These are phyloP conservation scores for Coniosporium apollinis DNA, from an alignment of 495 filamentous ascomycete species.

Conservation along the genomic window DNA sequence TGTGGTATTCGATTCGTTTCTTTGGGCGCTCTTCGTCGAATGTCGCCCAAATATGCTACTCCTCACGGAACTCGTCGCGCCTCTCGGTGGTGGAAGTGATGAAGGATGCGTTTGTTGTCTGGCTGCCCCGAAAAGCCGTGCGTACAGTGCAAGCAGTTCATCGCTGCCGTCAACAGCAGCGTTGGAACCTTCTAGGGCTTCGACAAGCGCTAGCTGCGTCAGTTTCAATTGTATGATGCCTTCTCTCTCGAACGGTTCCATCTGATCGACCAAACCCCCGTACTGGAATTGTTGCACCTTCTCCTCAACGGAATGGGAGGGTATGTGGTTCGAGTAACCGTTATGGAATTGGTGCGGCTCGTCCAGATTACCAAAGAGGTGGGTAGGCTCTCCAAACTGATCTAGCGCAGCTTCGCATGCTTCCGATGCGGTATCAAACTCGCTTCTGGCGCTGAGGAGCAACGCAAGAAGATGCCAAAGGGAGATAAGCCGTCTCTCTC, in stretches of 20 bases:
- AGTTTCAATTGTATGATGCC: slow-evolving; percentile 80
- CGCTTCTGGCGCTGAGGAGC: slow-evolving; percentile 69
- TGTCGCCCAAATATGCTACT: slow-evolving; percentile 57
- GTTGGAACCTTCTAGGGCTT: slow-evolving; percentile 64
- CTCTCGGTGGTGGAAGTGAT: slow-evolving; percentile 41
- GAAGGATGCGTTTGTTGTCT: no score
- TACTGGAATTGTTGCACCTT: background rate
- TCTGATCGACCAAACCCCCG: slow-evolving; percentile 46
- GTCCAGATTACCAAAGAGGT: slow-evolving; percentile 18
- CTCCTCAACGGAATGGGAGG: slow-evolving; percentile 3
- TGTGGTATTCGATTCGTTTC: no score
- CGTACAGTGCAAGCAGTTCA: slow-evolving; percentile 68
- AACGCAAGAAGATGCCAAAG: slow-evolving; percentile 79
- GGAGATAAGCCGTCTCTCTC: slow-evolving; percentile 43
- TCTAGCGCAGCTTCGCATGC: slow-evolving; percentile 84
- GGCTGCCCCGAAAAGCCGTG: slow-evolving; percentile 63
- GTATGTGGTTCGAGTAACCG: slow-evolving; percentile 13
- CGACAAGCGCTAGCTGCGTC: slow-evolving; percentile 73
- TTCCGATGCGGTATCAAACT: slow-evolving; percentile 60
- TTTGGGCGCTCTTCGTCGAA: no score
- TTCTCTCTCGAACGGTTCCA: slow-evolving; percentile 64
- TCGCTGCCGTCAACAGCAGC: slow-evolving; percentile 69
- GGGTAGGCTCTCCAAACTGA: slow-evolving; percentile 38
- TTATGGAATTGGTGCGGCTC: slow-evolving; percentile 10
- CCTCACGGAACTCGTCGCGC: slow-evolving; percentile 54